Percentiles rank a stretch among this genome's conserved stretches.
phyloP scores from a whole-genome alignment of 2,329 filamentous ascomycete genomes.

The Tolypocladium pustulatum region DNA sequence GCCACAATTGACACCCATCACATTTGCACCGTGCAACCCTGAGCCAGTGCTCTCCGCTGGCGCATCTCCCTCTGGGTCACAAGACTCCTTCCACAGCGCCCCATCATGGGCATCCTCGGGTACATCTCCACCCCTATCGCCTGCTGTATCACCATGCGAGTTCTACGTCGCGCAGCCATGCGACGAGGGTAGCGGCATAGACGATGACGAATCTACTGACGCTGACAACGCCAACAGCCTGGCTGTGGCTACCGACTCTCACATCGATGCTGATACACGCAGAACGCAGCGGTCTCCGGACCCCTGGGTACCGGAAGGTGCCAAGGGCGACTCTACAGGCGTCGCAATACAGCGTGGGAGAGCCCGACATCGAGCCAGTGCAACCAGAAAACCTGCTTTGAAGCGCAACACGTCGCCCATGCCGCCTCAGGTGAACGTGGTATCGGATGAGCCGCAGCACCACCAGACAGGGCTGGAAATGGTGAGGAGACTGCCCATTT shows the following conservation, averaged over 20 bases:
- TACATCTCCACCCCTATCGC: conserved; percentile 29
- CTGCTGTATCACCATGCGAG: conserved; percentile 4
- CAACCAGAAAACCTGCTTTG: background rate
- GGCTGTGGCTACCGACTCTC: background rate
- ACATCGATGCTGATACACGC: background rate
- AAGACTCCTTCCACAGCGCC: conserved; percentile 45
- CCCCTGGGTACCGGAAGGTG: conserved; percentile 1
- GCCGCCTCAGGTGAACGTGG: background rate
- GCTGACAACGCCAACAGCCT: background rate
- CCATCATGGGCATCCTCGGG: conserved; percentile 39
- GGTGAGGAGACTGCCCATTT: conserved; percentile 21
- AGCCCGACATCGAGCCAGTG: background rate
- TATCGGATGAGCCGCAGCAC: background rate
- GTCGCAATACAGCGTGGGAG: background rate
- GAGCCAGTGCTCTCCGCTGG: background rate
- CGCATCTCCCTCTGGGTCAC: conserved; percentile 17
- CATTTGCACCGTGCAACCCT: background rate
- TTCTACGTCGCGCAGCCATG: background rate
- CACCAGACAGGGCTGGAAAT: background rate
- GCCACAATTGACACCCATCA: background rate
- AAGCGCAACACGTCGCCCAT: background rate
- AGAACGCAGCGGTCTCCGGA: background rate
- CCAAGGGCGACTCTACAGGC: background rate
- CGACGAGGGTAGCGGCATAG: background rate
- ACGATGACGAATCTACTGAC: background rate